phyloP scores from a whole-genome alignment of 2,329 filamentous ascomycete genomes.

The Bisporella sp. region DNA sequence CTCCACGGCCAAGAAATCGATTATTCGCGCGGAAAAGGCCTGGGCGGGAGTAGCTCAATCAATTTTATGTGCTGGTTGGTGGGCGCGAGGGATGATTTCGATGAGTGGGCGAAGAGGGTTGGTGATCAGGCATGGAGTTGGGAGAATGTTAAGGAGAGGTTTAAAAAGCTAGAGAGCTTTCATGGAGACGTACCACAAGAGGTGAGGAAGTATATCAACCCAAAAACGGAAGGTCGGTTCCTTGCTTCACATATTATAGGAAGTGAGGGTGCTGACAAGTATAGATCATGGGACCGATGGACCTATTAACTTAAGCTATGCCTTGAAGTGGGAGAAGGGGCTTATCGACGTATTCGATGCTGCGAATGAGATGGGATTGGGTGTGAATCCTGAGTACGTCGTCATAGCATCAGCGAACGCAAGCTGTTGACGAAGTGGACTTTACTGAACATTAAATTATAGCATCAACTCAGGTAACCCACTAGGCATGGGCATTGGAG shows the following conservation, averaged over 20 bases:
- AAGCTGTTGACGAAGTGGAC: no score
- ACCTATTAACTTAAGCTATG: slow-evolving; percentile 26
- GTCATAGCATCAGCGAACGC: no score
- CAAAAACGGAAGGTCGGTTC: background rate
- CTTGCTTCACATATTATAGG: no score
- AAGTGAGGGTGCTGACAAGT: no score
- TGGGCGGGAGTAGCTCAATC: slow-evolving; percentile 33
- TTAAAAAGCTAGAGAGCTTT: slow-evolving; percentile 47
- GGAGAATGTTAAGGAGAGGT: slow-evolving; percentile 42
- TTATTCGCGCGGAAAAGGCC: slow-evolving; percentile 29
- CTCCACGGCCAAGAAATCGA: slow-evolving; percentile 20
- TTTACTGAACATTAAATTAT: no score
- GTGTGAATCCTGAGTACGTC: slow-evolving; percentile 30
- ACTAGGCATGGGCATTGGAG: slow-evolving; percentile 44
- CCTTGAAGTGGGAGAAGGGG: slow-evolving; percentile 39
- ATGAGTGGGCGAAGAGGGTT: slow-evolving; percentile 50
- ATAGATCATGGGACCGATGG: background rate
- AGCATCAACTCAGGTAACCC: slow-evolving; percentile 49
- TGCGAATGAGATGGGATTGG: slow-evolving; percentile 39
- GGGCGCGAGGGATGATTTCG: slow-evolving; percentile 53
- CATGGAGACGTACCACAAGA: slow-evolving; percentile 26
- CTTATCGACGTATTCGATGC: slow-evolving; percentile 36
- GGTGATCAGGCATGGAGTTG: slow-evolving; percentile 50
- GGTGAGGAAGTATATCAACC: slow-evolving; percentile 2
- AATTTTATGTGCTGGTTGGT: slow-evolving; percentile 40